Base-by-base conservation (phyloP, 1,139 yeast species). In the Geotrichum klebahnii region DNA sequence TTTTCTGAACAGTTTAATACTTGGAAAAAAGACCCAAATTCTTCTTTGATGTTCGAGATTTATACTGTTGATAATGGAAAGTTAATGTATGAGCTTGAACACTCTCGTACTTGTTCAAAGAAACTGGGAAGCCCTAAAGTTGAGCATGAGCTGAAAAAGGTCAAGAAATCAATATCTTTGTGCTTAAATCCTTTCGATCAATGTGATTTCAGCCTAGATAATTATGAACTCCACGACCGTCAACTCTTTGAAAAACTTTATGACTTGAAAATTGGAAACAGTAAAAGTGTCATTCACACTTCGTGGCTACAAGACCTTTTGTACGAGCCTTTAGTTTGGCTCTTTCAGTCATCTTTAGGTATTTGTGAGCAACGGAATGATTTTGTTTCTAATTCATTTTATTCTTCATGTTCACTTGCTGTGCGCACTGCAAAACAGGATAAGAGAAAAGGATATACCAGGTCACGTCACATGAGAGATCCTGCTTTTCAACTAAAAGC, bases 1-100 rank as follows among this genome's bases (percentile, higher is more conserved):
- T 39, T 39, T 28, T 39, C 43, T 6, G 43, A 28, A 2, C 34
- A 39, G 23, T 20, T n/a, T 28, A 23, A 26, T 19, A 2, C 34
- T 14, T 12, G 8, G 6, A 14, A 37, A 29, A 37, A 20, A 5
- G 14, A 29, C 10, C 10, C 29, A 26, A 10, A 26, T 26, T 16
- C 24, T 9, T 2, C 33, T n/a, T 26, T 3, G 16, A 19, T 14
- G 5, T 22, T 26, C 33, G 2, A 16, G 10, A 39, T 39, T 19
- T 23, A 29, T 12, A 28, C 34, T 16, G 34, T 39, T 5, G 34
- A 39, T 20, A 22, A 23, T 10, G 41, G 41, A 12, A 20, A 37
- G n/a, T 8, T 37, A 19, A 9, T 23, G 31, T 29, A 37, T 14
- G 31, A 22, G 19, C 17, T 37, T 5, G 10, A 23, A 6, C 6